phyloP scores from a whole-genome alignment of 345 rosid genomes.

The Microcos paniculata region DNA sequence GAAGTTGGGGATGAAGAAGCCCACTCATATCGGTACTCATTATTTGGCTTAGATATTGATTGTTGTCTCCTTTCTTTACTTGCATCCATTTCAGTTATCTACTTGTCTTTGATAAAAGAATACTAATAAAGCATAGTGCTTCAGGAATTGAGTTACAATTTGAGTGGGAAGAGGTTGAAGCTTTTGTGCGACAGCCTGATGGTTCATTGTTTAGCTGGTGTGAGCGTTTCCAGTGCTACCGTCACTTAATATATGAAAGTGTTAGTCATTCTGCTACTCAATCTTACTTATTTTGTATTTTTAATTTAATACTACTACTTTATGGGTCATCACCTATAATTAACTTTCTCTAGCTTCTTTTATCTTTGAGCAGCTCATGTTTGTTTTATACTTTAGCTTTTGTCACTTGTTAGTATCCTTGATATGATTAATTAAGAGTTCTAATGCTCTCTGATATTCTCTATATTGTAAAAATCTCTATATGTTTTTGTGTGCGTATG shows the following conservation, averaged over 20 bases:
- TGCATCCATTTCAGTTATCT: not conserved
- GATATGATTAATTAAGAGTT: not conserved
- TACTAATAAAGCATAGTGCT: not conserved
- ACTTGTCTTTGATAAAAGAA: not conserved
- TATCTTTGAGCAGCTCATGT: not conserved
- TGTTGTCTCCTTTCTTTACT: not conserved
- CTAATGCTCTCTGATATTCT: not conserved
- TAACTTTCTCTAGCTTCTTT: not conserved
- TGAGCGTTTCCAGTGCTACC: slow-evolving; percentile 82
- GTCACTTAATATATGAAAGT: slow-evolving; percentile 57
- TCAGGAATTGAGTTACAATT: slow-evolving; percentile 89
- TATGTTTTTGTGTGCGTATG: not conserved
- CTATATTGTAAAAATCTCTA: not conserved
- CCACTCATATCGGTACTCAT: slow-evolving; percentile 66
- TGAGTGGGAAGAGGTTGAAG: slow-evolving; percentile 76
- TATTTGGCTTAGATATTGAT: not conserved
- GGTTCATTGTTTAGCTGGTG: slow-evolving; percentile 89
- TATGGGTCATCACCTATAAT: not conserved
- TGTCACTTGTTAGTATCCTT: not conserved
- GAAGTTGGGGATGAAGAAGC: slow-evolving; percentile 72
- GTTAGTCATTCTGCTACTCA: slow-evolving; percentile 39
- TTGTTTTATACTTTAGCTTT: not conserved
- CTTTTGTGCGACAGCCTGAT: slow-evolving; percentile 77
- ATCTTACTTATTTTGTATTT: not conserved
- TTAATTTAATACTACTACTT: not conserved